Evolutionary conservation across 108 stramenopile species (phyloP), one percentile per base, ranked within the genome.

Genomic region (Ochromonas danica): DNA sequence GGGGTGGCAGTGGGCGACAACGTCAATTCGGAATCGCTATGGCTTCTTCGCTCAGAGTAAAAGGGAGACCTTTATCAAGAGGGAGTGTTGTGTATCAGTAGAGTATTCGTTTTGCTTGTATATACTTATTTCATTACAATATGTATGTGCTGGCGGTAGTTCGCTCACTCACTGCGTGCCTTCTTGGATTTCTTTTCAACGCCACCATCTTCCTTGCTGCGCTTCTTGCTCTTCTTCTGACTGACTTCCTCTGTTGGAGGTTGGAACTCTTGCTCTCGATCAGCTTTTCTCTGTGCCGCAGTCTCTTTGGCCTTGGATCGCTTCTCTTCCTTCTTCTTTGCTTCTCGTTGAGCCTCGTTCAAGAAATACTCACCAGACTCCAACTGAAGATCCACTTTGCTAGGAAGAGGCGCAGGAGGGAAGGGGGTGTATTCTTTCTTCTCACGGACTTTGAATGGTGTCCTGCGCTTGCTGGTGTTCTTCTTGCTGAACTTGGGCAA

Each of bases 391-490:
- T 99, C 98, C 78, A 99, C 89, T 87, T 98, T 96, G 83, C 90
- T 88, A 6, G 81, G 75, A n/a, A 43, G 28, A 28, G 74, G 75
- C 30, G 72, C 40, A 1, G 72, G 72, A 77, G 80, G 80, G 80
- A 99, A 99, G 27, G 98, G 96, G 1, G 98, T 99, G 88, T 99
- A 97, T 0, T 87, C 71, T 81, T 94, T 95, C 85, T 94, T 92
- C 78, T 90, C 89, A 1, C 78, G 42, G 39, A 84, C 42, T 31
- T 87, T 79, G 61, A 84, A 60, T 0, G 93, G 91, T 86, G 92
- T 95, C 82, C 89, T 93, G 60, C 93, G 87, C 71, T 88, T 90
- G 10, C 14, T 41, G 17, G 96, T 95, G 87, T 97, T 99, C 85
- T 95, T 97, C 87, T 96, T 97, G 63, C 91, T 91, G 83, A 99